phyloP scores from a whole-genome alignment of 2,329 filamentous ascomycete species.

The Verticillium klebahnii region DNA sequence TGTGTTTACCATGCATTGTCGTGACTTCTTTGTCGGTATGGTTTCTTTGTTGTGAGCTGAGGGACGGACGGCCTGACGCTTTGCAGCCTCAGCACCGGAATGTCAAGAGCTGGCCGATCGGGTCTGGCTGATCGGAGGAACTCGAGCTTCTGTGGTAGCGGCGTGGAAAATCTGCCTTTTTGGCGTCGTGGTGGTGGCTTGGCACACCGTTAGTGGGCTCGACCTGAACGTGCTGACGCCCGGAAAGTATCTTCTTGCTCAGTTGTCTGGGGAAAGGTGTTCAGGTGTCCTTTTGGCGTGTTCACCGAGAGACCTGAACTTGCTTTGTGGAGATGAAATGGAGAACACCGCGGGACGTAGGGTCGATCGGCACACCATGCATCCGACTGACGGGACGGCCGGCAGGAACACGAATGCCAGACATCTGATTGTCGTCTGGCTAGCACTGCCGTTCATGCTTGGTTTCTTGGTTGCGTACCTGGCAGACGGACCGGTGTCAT shows the following conservation, averaged over 20 bases:
- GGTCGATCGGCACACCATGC: not conserved
- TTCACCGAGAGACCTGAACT: not conserved
- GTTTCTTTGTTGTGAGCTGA: not conserved
- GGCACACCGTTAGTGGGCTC: not conserved
- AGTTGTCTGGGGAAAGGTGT: not conserved
- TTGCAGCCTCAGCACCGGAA: not conserved
- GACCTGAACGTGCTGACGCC: not conserved
- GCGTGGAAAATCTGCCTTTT: not conserved
- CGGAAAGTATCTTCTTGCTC: not conserved
- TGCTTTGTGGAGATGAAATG: not conserved
- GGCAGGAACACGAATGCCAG: not conserved
- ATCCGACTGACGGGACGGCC: not conserved
- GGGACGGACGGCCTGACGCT: not conserved
- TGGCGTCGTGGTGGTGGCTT: not conserved
- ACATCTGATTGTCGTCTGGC: not conserved
- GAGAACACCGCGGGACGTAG: not conserved
- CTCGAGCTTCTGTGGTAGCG: not conserved
- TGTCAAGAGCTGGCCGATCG: not conserved
- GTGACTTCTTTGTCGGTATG: not conserved
- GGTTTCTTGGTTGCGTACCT: not conserved
- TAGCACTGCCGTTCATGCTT: not conserved
- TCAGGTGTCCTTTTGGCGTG: not conserved
- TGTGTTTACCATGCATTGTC: not conserved
- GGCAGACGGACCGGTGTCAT: not conserved
- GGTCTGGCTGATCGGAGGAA: too few species aligned